Evolutionary conservation across 371 early-diverging fungal species (phyloP).

Genomic region (Nematocida minor): DNA sequence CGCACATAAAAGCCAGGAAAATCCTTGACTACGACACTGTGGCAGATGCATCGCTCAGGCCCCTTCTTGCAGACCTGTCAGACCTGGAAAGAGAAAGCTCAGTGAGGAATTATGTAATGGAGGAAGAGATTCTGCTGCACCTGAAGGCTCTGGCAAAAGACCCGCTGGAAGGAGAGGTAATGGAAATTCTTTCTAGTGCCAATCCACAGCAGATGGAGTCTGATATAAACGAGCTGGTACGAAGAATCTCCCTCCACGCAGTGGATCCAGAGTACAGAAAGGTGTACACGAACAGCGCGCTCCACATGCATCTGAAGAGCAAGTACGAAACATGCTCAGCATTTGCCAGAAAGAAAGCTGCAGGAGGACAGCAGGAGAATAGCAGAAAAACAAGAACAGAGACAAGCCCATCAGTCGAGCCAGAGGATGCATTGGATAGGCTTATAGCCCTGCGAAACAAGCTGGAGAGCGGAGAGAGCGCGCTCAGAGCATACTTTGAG

Average conservation of each 20-base stretch:
- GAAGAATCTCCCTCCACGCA: background rate
- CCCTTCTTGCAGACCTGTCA: background rate
- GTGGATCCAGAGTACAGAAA: conserved; percentile 2
- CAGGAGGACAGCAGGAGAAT: too few relatives aligned
- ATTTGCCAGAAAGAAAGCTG: background rate
- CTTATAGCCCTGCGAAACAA: background rate
- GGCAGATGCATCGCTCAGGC: background rate
- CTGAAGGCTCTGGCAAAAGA: background rate
- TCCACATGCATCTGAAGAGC: background rate
- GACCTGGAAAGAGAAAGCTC: conserved; percentile 15
- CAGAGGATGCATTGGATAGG: background rate
- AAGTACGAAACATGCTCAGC: background rate
- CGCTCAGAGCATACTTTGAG: conserved; percentile 39
- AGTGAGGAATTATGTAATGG: background rate
- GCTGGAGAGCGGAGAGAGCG: background rate
- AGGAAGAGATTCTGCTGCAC: background rate
- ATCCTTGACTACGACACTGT: conserved; percentile 25
- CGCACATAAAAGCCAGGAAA: conserved; percentile 15
- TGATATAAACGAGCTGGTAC: background rate
- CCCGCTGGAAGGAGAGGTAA: conserved; percentile 1
- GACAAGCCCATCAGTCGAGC: background rate
- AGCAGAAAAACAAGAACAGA: background rate
- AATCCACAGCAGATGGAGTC: background rate
- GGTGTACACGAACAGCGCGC: conserved; percentile 5
- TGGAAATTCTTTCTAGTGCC: background rate